Base-by-base conservation (phyloP, 768 basidiomycete genomes). In the Ramaria rubella region DNA sequence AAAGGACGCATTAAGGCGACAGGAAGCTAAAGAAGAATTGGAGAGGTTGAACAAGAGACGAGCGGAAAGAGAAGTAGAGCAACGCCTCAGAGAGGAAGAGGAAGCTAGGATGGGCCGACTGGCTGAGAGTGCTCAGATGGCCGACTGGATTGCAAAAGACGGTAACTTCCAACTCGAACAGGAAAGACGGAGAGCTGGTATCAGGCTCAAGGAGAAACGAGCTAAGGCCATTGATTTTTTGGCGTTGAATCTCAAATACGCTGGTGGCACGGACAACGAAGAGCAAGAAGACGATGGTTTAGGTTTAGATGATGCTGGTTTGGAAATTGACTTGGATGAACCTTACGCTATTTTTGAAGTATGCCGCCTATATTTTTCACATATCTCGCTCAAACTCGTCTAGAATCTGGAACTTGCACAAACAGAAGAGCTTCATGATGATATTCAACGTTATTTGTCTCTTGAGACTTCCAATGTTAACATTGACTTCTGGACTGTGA, bases 211-310 rank as follows among this genome's bases (percentile, higher is more conserved):
- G 67, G 96, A 98, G 72, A 94, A 94, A 71, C 76, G 96, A 52
- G 96, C 96, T 2, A 98, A 98, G 67, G 96, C 96, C n/a, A 86
- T 99, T 62, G 96, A 99, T 68, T 98, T 95, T 71, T 72, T 99
- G 60, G 92, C 94, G 45, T 81, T 99, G 65, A 99, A 99, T 68
- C 79, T 99, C 59, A 86, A 91, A 60, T 98, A 97, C 71, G 89
- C 92, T 29, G 85, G 87, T 65, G 84, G 82, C 21, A 76, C 80
- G 26, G 74, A 73, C 15, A 80, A 85, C 30, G 80, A 84, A n/a
- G 85, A 88, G 2, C 83, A 82, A 7, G 79, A 81, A 49, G 75
- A 73, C 12, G 55, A 56, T 14, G 43, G 55, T 17, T 72, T 75
- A 34, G 79, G 79, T 31, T 79, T 83, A 58, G 94, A 94, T 23